Evolutionary conservation across 2,329 filamentous ascomycete species (phyloP), one percentile per base, ranked within the genome.

Genomic region (Exophiala viscosa): DNA sequence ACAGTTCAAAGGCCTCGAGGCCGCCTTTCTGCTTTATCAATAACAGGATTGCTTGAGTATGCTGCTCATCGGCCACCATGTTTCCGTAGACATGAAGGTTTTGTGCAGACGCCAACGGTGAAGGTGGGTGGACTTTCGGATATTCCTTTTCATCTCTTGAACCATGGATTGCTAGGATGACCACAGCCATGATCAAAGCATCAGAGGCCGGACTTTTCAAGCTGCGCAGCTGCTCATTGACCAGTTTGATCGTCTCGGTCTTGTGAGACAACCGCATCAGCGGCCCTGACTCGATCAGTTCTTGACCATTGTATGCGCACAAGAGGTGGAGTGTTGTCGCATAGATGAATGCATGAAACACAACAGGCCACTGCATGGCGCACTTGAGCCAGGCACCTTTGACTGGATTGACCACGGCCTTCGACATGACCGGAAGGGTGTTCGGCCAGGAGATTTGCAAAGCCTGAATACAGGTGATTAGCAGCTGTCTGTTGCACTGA

Each of bases 271-370:
- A 50, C 1, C 57, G 50, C 3, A 52, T 32, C 6, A 54, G 18
- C 5, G 53, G 49, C 10, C 54, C 57, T 20, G 46, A 48, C 8
- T 53, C 28, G n/a, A 40, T 48, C 15, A 55, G 32, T 43, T 60
- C 54, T 10, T 38, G 44, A 13, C 57, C 54, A 10, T 53, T 43
- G 35, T 55, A 34, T 3, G 31, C 44, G 33, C 36, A 43, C 10
- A 52, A 38, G n/a, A 60, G 33, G 41, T 60, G 57, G 7, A 52
- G 48, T 2, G 54, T 54, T 1, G 53, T 52, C 7, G 50, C 57
- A 46, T 57, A 60, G 39, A 54, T 46, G 15, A 60, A 54, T 18
- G 54, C 54, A 41, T 60, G 54, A 42, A 60, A 60, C 7, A 46
- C 51, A 6, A 60, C 54, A 9, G 57, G 54, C 14, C 45, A 43